Percentiles rank a stretch among this genome's conserved stretches.
These are phyloP conservation scores for Fusarium sp. DNA, from an alignment of 2,329 filamentous ascomycete species.

Conservation along the genomic window DNA sequence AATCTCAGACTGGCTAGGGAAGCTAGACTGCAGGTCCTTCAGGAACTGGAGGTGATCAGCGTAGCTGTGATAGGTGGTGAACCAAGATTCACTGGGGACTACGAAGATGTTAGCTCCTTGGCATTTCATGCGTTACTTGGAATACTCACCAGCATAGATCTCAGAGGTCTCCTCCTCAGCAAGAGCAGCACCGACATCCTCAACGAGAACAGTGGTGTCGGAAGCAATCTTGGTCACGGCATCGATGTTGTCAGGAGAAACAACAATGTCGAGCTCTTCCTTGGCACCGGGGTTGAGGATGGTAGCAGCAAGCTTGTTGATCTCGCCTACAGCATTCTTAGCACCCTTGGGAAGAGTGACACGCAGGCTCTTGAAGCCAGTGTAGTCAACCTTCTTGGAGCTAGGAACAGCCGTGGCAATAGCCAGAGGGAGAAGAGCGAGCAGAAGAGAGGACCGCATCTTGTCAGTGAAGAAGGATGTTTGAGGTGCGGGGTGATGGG, in stretches of 20 bases:
- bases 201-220: constrained; percentile 27
- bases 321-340: constrained; percentile 8
- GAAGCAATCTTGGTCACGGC: constrained; percentile 25
- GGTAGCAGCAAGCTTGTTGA: constrained; percentile 32
- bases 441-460: constrained; percentile 18
- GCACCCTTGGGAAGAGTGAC: constrained; percentile 25
- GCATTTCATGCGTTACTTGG: neutral
- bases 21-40: constrained; percentile 28
- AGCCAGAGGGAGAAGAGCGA: constrained; percentile 27
- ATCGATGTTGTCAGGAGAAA: constrained; percentile 32
- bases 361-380: constrained; percentile 36
- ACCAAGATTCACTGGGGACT: constrained; percentile 34
- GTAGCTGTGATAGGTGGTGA: constrained; percentile 34
- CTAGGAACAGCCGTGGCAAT: constrained; percentile 21
- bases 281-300: constrained; percentile 29
- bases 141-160: constrained; percentile 21
- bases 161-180: constrained; percentile 20
- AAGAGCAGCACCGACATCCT: constrained; percentile 32
- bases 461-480: constrained; percentile 13
- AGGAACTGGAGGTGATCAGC: constrained; percentile 28
- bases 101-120: neutral
- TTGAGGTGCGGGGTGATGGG: constrained; percentile 5
- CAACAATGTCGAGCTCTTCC: constrained; percentile 28
- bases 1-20: constrained; percentile 25
- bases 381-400: constrained; percentile 38